phyloP scores from a whole-genome alignment of 495 filamentous ascomycete species.

The Aspergillus affinis region DNA sequence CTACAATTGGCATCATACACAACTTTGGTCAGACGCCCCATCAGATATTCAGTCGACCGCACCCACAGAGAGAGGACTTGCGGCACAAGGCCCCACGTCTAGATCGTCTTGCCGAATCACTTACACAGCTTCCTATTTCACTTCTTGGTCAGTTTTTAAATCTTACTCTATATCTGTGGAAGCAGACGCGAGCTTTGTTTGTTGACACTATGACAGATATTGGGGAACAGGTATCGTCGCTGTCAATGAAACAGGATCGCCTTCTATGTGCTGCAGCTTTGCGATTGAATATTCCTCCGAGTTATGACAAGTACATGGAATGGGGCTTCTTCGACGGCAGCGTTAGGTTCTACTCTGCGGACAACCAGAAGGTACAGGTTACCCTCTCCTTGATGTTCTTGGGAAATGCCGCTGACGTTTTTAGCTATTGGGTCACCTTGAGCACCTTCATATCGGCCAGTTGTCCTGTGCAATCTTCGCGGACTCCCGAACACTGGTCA shows the following conservation, averaged over 20 bases:
- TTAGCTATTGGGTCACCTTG: constrained; percentile 73
- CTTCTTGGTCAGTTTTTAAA: constrained; percentile 55
- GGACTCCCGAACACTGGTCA: constrained; percentile 86
- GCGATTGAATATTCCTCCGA: constrained; percentile 80
- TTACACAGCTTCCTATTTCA: constrained; percentile 79
- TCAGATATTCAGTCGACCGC: constrained; percentile 83
- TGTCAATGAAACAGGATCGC: constrained; percentile 84
- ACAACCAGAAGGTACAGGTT: constrained; percentile 61
- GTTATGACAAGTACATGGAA: constrained; percentile 87
- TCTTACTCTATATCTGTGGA: too few species aligned
- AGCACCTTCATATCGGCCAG: constrained; percentile 89
- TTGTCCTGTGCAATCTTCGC: constrained; percentile 79
- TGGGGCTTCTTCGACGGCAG: constrained; percentile 96
- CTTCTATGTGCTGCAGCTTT: constrained; percentile 81
- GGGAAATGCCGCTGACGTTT: constrained; percentile 13
- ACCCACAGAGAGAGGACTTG: constrained; percentile 69
- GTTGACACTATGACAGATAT: constrained; percentile 52
- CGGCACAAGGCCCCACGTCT: constrained; percentile 62
- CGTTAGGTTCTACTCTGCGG: constrained; percentile 82
- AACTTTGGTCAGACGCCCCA: constrained; percentile 98
- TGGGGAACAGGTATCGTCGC: constrained; percentile 72
- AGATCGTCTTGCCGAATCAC: constrained; percentile 72
- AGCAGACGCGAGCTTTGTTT: not conserved
- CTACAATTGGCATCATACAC: constrained; percentile 93
- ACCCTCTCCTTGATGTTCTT: not conserved